Conservation (phyloP, 345 rosid genomes). For the Pseudoturritis turrita region DNA sequence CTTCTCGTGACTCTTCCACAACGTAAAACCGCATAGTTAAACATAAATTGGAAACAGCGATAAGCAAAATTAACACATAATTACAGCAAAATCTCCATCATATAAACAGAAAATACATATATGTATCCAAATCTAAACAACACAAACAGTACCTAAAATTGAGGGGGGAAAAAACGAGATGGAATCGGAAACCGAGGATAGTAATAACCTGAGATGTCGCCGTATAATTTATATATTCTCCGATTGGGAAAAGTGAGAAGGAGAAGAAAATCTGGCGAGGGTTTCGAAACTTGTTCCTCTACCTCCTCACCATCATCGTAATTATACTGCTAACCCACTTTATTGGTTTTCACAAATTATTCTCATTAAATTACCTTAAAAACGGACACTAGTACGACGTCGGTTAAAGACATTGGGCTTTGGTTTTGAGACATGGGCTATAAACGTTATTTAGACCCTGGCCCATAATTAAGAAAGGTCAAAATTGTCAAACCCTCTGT, state of each 20-base stretch:
- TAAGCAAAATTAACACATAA: no score
- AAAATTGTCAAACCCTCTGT: background rate
- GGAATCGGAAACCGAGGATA: background rate
- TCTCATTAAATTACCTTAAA: background rate
- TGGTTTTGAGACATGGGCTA: background rate
- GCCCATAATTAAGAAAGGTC: slow-evolving; percentile 13
- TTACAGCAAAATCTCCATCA: background rate
- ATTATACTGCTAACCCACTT: background rate
- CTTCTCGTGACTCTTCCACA: background rate
- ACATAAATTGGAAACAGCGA: background rate
- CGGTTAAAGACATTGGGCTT: background rate
- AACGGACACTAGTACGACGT: background rate
- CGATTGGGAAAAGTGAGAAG: slow-evolving; percentile 1
- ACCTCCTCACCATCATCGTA: slow-evolving; percentile 4
- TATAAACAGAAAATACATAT: background rate
- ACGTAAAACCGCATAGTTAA: background rate
- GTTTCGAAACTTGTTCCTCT: no score
- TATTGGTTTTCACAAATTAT: background rate
- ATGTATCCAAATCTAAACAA: background rate
- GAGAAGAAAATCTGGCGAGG: slow-evolving; percentile 4
- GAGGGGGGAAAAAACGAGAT: background rate
- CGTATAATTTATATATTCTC: background rate
- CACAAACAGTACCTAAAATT: background rate
- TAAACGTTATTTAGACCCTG: background rate
- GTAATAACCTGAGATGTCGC: slow-evolving; percentile 7